These are phyloP conservation scores for Colletotrichum echinochloae DNA, from an alignment of 2,329 filamentous ascomycete genomes.

Conservation along the genomic window DNA sequence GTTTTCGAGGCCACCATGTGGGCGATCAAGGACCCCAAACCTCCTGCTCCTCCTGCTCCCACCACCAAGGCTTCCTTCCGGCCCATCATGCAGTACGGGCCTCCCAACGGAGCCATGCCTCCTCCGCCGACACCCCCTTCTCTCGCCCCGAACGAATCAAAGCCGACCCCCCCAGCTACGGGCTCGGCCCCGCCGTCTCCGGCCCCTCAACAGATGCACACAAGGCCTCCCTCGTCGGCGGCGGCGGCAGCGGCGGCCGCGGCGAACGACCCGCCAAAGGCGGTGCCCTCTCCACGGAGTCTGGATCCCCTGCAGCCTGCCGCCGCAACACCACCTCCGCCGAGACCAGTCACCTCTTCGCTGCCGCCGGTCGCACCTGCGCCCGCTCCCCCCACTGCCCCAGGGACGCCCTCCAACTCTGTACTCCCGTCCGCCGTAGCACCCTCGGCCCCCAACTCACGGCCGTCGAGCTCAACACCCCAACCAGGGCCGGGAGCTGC, in stretches of 20 bases:
- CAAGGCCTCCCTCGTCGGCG: slow-evolving; percentile 24
- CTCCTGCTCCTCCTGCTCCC: slow-evolving; percentile 51
- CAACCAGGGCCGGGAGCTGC: slow-evolving; percentile 28
- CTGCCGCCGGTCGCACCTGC: slow-evolving; percentile 39
- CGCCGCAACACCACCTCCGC: slow-evolving; percentile 24
- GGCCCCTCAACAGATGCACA: slow-evolving; percentile 16
- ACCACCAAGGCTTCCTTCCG: slow-evolving; percentile 51
- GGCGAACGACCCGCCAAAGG: slow-evolving; percentile 13
- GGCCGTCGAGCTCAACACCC: slow-evolving; percentile 39
- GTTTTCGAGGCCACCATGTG: slow-evolving; percentile 82
- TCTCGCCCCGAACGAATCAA: slow-evolving; percentile 40
- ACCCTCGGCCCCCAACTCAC: slow-evolving; percentile 43
- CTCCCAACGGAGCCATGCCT: slow-evolving; percentile 72
- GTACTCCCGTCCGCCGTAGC: slow-evolving; percentile 38
- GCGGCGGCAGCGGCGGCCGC: too few species aligned
- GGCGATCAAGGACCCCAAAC: slow-evolving; percentile 74
- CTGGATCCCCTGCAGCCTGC: slow-evolving; percentile 15
- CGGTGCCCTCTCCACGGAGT: slow-evolving; percentile 2
- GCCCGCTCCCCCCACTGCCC: slow-evolving; percentile 40
- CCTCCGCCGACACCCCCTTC: slow-evolving; percentile 51
- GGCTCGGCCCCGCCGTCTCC: slow-evolving; percentile 30
- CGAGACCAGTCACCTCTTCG: slow-evolving; percentile 7
- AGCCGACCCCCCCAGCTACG: slow-evolving; percentile 40
- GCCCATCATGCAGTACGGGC: slow-evolving; percentile 74
- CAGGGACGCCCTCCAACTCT: slow-evolving; percentile 41